Evolutionary conservation across 2,329 filamentous ascomycete genomes (phyloP), one percentile per base, ranked within the genome.

Genomic region (Colletotrichum aenigma): DNA sequence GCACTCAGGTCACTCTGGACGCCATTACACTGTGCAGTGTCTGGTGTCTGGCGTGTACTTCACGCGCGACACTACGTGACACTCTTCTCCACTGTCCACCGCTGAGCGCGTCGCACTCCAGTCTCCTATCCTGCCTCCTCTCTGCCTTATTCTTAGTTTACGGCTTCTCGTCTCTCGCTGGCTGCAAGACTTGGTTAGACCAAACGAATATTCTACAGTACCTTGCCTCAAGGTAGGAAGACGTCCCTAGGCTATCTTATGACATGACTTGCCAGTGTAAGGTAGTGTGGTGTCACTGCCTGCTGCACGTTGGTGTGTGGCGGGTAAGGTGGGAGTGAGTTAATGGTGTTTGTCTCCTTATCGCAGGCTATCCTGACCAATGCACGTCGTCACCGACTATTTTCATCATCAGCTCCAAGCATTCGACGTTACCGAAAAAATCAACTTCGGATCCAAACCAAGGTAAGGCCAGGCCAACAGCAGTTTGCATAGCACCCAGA

Each of bases 321-420:
- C 64, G 58, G 30, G 26, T 60, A n/a, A 28, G 56, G 56, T 10
- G 62, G 34, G 21, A 21, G 62, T 28, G 38, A 13, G 24, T 24
- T 21, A 26, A 56, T 62, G 56, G 67, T 70, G 56, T 62, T 56
- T 30, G 36, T 52, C 67, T 62, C 36, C 67, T 70, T 62, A 62
- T 70, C 67, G 56, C 56, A 70, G 67, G 67, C 67, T 36, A 70
- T 61, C 67, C 67, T 21, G 36, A 62, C 66, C 66, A 68, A 68
- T 58, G 34, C 38, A 36, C 16, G 36, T 62, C 56, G 67, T 70
- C 67, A 70, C 67, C 56, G 67, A 70, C 67, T 70, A 62, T 70
- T 70, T 52, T 70, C 66, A 62, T 62, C 67, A 30, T 62, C 67
- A 62, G 61, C 61, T 28, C 32, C 61, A 58, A 58, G 55, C 26